A percentile compares a stretch with the other conserved stretches of the same genome.
These are phyloP conservation scores for Fusarium fracticaudum DNA, from an alignment of 2,329 filamentous ascomycete species.

Conservation along the genomic window DNA sequence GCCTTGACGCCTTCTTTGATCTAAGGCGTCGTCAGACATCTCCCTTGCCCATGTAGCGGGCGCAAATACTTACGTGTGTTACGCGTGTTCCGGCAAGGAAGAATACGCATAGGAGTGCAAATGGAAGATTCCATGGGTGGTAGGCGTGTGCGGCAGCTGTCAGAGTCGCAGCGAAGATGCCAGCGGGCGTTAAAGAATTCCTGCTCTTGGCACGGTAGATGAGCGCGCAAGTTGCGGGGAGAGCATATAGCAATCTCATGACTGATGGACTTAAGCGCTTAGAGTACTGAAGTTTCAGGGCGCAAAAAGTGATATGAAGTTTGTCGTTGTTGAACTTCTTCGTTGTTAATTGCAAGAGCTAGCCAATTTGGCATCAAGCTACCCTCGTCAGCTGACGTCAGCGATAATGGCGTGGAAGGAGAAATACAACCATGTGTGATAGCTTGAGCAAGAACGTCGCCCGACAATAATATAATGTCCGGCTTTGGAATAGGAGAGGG, in stretches of 20 bases:
- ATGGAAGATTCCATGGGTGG: constrained; percentile 96
- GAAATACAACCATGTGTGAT: constrained; percentile 2
- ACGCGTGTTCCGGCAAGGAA: constrained; percentile 86
- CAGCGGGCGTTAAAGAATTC: constrained; percentile 80
- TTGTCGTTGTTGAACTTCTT: constrained; percentile 11
- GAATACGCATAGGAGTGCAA: constrained; percentile 83
- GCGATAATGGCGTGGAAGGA: constrained; percentile 1
- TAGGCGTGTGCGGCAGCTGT: constrained; percentile 85
- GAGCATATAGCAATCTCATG: constrained; percentile 68
- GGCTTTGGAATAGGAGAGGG: background rate
- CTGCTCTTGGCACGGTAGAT: constrained; percentile 74
- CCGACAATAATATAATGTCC: background rate
- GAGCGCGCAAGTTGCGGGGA: constrained; percentile 67
- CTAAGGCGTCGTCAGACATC: constrained; percentile 52
- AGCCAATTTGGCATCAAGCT: constrained; percentile 19
- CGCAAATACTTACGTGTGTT: constrained; percentile 71
- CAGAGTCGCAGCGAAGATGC: constrained; percentile 74
- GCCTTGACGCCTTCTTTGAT: constrained; percentile 90
- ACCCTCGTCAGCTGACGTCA: constrained; percentile 34
- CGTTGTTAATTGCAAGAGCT: constrained; percentile 3
- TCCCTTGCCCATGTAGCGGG: background rate
- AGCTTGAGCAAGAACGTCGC: background rate
- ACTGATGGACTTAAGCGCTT: constrained; percentile 28
- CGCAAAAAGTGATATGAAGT: background rate
- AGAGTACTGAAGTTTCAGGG: background rate